A percentile compares a stretch with the other conserved stretches of the same genome.
Conservation (phyloP, 192 early-diverging fungal genomes). For the Backusella australiensis region DNA sequence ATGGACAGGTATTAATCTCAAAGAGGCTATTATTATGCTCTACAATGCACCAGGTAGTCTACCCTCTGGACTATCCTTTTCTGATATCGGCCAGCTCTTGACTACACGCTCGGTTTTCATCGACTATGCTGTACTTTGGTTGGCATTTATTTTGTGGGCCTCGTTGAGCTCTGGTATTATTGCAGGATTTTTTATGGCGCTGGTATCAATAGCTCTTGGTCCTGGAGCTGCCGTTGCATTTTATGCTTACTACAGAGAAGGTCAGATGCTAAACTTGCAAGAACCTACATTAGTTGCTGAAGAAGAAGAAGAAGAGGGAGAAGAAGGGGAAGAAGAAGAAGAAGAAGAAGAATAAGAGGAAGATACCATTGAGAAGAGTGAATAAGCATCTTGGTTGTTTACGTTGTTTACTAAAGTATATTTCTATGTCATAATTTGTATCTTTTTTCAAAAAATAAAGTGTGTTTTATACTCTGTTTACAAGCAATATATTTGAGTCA, state of each 20-base stretch:
- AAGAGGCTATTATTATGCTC: slow-evolving; percentile 6
- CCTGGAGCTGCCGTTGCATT: slow-evolving; percentile 14
- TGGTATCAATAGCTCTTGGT: slow-evolving; percentile 1
- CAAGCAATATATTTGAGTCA: too few species aligned
- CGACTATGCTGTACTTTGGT: slow-evolving; percentile 1
- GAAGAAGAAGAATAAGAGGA: too few species aligned
- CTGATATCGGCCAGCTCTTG: slow-evolving; percentile 4
- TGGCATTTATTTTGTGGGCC: slow-evolving; percentile 17
- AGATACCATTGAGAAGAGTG: too few species aligned
- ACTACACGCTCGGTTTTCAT: neutral
- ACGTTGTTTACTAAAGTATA: too few species aligned
- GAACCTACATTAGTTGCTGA: neutral
- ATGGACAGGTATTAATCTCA: slow-evolving; percentile 8
- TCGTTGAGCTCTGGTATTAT: neutral
- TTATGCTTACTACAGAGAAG: slow-evolving; percentile 21
- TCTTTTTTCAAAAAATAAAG: too few species aligned
- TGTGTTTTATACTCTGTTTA: too few species aligned
- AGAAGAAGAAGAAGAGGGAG: neutral
- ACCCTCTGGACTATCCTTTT: neutral
- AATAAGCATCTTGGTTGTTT: too few species aligned
- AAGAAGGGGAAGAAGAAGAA: too few species aligned
- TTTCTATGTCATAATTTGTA: too few species aligned
- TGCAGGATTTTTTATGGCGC: neutral
- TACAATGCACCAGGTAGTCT: neutral
- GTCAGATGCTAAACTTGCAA: neutral